Evolutionary conservation across 805 yeast genomes (phyloP).

Genomic region (Yamadazyma ubonensis): DNA sequence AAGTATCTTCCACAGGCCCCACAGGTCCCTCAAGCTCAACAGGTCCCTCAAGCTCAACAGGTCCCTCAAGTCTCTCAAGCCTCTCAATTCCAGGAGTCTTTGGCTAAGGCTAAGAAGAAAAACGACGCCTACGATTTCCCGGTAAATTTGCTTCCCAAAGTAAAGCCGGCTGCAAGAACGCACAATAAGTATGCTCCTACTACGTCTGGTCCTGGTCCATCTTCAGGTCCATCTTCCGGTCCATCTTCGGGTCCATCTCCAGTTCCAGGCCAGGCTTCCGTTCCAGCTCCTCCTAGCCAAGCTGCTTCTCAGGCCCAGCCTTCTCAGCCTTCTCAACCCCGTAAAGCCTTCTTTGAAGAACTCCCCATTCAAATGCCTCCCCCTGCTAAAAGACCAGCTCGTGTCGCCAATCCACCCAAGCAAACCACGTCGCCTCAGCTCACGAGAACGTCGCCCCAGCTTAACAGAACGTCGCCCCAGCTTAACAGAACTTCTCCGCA

Average conservation of each 20-base stretch:
- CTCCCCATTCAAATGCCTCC: constrained; percentile 44
- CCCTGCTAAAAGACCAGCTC: constrained; percentile 29
- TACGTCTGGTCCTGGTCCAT: not conserved
- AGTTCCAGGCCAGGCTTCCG: constrained; percentile 1
- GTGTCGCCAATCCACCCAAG: constrained; percentile 22
- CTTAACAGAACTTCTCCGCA: constrained; percentile 12
- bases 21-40: too few relatives aligned
- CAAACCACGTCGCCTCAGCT: constrained; percentile 5
- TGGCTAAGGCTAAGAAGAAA: constrained; percentile 55
- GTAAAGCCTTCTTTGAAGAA: constrained; percentile 58
- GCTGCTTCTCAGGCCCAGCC: constrained; percentile 4
- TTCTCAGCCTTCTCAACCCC: constrained; percentile 1
- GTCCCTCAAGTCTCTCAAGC: too few relatives aligned
- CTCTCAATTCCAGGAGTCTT: too few relatives aligned
- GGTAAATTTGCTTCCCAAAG: constrained; percentile 42
- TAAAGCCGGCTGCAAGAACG: constrained; percentile 39
- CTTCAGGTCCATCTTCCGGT: constrained; percentile 7
- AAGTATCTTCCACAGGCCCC: constrained; percentile 2
- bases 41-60: not conserved
- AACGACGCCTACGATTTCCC: constrained; percentile 83
- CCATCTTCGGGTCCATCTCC: constrained; percentile 7
- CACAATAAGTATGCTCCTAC: constrained; percentile 13
- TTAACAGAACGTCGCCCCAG: constrained; percentile 8
- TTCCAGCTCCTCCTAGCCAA: constrained; percentile 1
- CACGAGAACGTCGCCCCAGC: constrained; percentile 7